Evolutionary conservation across 1,139 yeast species (phyloP), one percentile per base, ranked within the genome.

Genomic region (Geotrichum cucujoidarum): DNA sequence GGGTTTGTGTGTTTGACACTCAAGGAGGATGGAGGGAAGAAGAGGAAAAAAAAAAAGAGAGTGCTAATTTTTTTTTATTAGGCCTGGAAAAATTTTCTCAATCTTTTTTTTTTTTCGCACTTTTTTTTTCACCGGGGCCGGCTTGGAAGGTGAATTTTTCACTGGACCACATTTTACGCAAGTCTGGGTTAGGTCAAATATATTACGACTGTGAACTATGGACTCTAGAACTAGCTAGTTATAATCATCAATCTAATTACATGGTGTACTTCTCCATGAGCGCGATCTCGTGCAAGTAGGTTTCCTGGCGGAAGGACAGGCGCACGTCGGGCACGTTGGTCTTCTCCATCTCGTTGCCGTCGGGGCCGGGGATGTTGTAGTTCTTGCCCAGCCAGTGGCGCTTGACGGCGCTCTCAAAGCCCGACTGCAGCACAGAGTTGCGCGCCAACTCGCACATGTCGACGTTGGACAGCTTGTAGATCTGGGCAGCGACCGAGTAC

Each of bases 401-500:
- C 68, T 92, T 94, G 60, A 92, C 76, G 32, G 73, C 73, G 51
- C 81, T 76, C 66, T 92, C 98, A 78, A 90, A 92, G 0, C 98
- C 98, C 56, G 94, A 82, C 71, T 90, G 97, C 48, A 76, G 68
- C 3, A 90, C 97, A 0, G 97, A 89, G 65, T 82, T 81, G 54
- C 80, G 74, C 0, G 90, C 90, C 52, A 83, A 65, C 65, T 92
- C 98, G 65, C 97, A 92, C 95, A 94, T 87, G 66, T 92, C 98
- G 21, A 90, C 97, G 50, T 88, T 81, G 0, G 95, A 86, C 40
- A 92, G 72, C 63, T 92, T 89, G 73, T 90, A 92, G 57, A 92
- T 92, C 67, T 92, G 97, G 0, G 97, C 97, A 3, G 98, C 98
- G 31, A 92, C 97, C 1, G 96, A 85, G 64, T 90, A 92, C 66